Base-by-base conservation (phyloP, 2,329 filamentous ascomycete genomes). In the Fusarium stilboides region DNA sequence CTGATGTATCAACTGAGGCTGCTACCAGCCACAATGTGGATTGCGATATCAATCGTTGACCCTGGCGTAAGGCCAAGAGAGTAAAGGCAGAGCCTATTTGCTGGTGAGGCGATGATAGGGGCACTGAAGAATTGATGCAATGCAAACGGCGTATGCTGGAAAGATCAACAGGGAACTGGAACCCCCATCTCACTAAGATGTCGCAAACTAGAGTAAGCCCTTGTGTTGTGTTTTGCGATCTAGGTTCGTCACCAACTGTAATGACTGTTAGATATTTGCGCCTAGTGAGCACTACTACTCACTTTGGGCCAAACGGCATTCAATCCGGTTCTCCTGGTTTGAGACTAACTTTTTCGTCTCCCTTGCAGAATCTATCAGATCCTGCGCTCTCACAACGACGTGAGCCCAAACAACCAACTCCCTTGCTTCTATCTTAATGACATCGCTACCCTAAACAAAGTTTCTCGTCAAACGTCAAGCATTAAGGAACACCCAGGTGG, bases 361-460 rank as follows among this genome's bases (percentile, higher is more conserved):
- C 66, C 67, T 69, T 67, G 39, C 66, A 69, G 44, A 37, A 59
- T 53, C 67, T 53, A 45, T 42, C 42, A 64, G 59, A 68, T 69
- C 36, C 50, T 45, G 40, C 33, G 57, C 28, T 37, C 36, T 54
- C 14, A 36, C 61, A 37, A 47, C 45, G 46, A 54, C 15, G 26
- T n/a, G 28, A 24, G 31, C n/a, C 33, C 14, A 51, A 44, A 37
- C 26, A 24, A 31, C 31, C 15, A 36, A 37, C 34, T 51, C 46
- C 66, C 66, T 70, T 69, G 43, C 62, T 57, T 69, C 37, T n/a
- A 22, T 56, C 14, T 37, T 26, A 22, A 20, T 40, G 26, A 42
- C 24, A 39, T 43, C 46, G 40, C 24, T 67, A 63, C 40, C 59
- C 37, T 54, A 50, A n/a, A 66, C 43, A 39, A 45, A 28, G 39